phyloP scores from a whole-genome alignment of 306 rosid genomes.

The Urtica urens region DNA sequence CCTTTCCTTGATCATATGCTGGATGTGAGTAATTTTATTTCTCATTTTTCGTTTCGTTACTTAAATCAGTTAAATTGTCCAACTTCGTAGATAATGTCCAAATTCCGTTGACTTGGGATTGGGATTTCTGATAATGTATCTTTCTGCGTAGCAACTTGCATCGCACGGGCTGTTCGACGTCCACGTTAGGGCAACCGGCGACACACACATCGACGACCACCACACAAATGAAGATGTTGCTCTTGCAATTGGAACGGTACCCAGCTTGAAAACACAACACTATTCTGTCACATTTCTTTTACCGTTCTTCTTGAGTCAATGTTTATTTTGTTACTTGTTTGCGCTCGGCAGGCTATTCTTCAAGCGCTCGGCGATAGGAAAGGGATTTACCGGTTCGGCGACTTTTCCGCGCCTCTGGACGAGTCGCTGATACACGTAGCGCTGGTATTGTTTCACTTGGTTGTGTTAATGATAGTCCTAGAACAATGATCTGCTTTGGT shows the following conservation, averaged over 20 bases:
- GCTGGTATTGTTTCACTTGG: slow-evolving; percentile 75
- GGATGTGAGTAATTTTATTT: slow-evolving; percentile 39
- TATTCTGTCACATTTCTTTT: not conserved
- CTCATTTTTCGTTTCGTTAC: too few species aligned
- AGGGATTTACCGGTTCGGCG: slow-evolving; percentile 89
- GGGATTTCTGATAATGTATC: not conserved
- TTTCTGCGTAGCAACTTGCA: slow-evolving; percentile 62
- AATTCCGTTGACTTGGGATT: not conserved
- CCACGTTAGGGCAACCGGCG: slow-evolving; percentile 72
- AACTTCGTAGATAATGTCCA: too few species aligned
- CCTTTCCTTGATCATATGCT: slow-evolving; percentile 97
- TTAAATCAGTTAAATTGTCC: too few species aligned
- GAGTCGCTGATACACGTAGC: slow-evolving; percentile 86
- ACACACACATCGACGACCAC: slow-evolving; percentile 80
- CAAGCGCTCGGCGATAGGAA: slow-evolving; percentile 93
- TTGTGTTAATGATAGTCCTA: too few species aligned
- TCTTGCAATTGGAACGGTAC: slow-evolving; percentile 88
- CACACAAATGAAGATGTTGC: slow-evolving; percentile 93
- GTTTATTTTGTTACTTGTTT: not conserved
- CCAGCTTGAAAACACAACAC: slow-evolving; percentile 8
- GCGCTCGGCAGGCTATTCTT: slow-evolving; percentile 54
- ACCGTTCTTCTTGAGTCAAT: slow-evolving; percentile 2
- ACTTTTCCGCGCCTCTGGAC: slow-evolving; percentile 95
- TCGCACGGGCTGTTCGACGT: slow-evolving; percentile 84
- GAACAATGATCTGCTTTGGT: too few species aligned